These are phyloP conservation scores for Candida neerlandica DNA, from an alignment of 1,139 yeast genomes.

Conservation along the genomic window DNA sequence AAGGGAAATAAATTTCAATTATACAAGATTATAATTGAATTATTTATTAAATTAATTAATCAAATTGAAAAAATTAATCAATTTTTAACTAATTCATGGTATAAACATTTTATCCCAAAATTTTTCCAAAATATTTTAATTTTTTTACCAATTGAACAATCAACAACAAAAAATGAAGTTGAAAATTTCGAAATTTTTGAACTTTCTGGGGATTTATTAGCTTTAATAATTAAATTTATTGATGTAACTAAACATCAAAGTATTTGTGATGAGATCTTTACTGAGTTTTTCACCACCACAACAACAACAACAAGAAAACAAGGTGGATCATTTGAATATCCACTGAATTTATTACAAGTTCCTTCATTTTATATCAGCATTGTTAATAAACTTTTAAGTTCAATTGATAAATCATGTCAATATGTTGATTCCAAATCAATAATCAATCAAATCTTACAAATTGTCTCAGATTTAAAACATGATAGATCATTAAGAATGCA, in stretches of 20 bases:
- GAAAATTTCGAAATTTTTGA: conserved; percentile 25
- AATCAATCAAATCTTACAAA: conserved; percentile 20
- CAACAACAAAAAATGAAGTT: conserved; percentile 14
- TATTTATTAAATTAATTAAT: conserved; percentile 25
- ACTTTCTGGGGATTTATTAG: conserved; percentile 39
- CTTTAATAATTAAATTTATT: conserved; percentile 38
- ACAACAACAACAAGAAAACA: not conserved
- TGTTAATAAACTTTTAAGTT: conserved; percentile 53
- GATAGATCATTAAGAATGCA: conserved; percentile 48
- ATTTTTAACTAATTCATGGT: conserved; percentile 49
- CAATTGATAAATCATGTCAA: conserved; percentile 42
- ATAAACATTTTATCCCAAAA: conserved; percentile 37
- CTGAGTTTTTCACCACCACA: conserved; percentile 23
- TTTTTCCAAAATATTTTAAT: conserved; percentile 22
- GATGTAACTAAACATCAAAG: conserved; percentile 41
- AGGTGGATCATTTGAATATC: conserved; percentile 11
- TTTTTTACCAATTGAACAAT: conserved; percentile 8
- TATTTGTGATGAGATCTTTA: conserved; percentile 35
- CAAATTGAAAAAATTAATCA: conserved; percentile 26
- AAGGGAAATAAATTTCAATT: conserved; percentile 16
- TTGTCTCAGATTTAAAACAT: conserved; percentile 18
- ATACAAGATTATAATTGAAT: conserved; percentile 25
- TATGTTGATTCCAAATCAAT: conserved; percentile 13
- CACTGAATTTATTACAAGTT: conserved; percentile 25
- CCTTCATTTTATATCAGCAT: conserved; percentile 49